phyloP scores from a whole-genome alignment of 2,329 filamentous ascomycete species.

The Colletotrichum phormii region DNA sequence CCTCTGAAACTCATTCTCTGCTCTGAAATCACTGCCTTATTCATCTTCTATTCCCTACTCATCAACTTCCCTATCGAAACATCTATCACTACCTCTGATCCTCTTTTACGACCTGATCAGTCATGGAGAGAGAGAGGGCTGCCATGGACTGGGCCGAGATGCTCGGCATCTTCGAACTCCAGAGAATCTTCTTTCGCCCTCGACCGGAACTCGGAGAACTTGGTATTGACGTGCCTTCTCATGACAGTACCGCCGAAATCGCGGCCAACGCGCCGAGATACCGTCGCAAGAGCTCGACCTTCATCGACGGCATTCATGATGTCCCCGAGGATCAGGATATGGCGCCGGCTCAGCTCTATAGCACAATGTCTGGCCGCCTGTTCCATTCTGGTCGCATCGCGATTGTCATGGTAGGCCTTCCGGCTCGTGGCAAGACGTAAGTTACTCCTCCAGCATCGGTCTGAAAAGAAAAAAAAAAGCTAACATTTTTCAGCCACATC shows the following conservation, averaged over 20 bases:
- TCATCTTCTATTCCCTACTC: background rate
- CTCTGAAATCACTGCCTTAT: background rate
- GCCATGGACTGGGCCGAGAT: background rate
- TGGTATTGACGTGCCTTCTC: slow-evolving; percentile 42
- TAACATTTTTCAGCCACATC: slow-evolving; percentile 73
- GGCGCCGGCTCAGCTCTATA: slow-evolving; percentile 97
- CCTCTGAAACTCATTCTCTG: background rate
- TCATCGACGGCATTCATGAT: slow-evolving; percentile 97
- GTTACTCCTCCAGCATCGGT: slow-evolving; percentile 44
- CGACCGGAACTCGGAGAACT: slow-evolving; percentile 37
- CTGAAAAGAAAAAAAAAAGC: background rate
- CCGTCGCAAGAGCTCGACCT: slow-evolving; percentile 92
- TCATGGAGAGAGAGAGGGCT: background rate
- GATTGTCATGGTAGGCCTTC: slow-evolving; percentile 95
- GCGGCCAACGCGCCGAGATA: slow-evolving; percentile 91
- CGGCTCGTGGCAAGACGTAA: slow-evolving; percentile 93
- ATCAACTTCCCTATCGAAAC: background rate
- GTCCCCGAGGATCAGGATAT: slow-evolving; percentile 82
- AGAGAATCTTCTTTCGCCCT: background rate
- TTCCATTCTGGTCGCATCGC: slow-evolving; percentile 98
- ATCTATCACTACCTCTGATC: background rate
- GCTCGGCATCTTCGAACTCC: background rate
- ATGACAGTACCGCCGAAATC: slow-evolving; percentile 83
- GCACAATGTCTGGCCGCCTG: slow-evolving; percentile 94
- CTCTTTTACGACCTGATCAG: background rate